Conservation (phyloP, 139 green algal genomes). For the Trebouxia sp. region DNA sequence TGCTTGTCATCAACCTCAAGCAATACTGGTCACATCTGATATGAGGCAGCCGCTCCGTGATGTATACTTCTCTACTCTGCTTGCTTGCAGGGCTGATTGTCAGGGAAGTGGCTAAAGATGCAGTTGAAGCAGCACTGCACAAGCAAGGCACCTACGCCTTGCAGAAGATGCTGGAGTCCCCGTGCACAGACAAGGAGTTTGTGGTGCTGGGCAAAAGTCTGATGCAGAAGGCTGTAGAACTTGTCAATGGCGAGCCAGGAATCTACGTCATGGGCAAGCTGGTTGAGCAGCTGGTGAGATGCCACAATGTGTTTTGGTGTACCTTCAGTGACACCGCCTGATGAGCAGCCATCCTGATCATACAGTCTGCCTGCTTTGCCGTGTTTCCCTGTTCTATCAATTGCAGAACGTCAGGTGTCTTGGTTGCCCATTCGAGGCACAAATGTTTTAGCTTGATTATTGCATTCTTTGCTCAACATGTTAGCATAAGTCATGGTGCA, state of each 20-base stretch:
- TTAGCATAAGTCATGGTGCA: too few relatives aligned
- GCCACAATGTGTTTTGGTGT: background rate
- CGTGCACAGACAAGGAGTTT: background rate
- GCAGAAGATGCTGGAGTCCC: conserved; percentile 14
- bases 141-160: conserved; percentile 22
- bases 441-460: too few relatives aligned
- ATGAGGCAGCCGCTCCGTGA: too few relatives aligned
- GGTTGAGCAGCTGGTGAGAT: conserved; percentile 27
- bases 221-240: conserved; percentile 1
- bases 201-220: conserved; percentile 2
- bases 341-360: too few relatives aligned
- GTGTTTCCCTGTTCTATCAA: too few relatives aligned
- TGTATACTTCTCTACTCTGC: background rate
- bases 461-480: too few relatives aligned
- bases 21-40: too few relatives aligned
- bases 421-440: too few relatives aligned
- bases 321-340: background rate
- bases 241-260: conserved; percentile 23
- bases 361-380: too few relatives aligned
- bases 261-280: conserved; percentile 35
- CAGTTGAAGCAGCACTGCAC: background rate
- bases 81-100: conserved; percentile 1
- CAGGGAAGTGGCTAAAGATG: background rate
- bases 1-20: too few relatives aligned
- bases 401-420: too few relatives aligned